A percentile compares a stretch with the other conserved stretches of the same genome.
Conservation (phyloP, 306 rosid species). For the Inga oerstediana region DNA sequence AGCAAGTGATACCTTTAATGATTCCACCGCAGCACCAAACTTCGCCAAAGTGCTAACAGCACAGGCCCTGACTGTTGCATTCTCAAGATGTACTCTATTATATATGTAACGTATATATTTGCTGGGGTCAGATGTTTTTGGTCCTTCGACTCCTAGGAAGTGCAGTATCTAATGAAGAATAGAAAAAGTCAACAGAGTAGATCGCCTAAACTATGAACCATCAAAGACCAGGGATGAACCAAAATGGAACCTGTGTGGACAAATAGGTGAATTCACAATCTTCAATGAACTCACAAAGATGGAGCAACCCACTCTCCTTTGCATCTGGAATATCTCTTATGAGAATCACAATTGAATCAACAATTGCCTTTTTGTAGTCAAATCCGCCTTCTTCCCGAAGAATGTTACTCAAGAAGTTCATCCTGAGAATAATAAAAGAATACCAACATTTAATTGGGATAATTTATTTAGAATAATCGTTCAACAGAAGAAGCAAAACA, state of each 20-base stretch:
- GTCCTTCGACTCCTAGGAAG: constrained; percentile 97
- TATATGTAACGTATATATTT: constrained; percentile 92
- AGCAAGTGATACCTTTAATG: constrained; percentile 61
- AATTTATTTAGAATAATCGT: constrained; percentile 5
- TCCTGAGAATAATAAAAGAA: constrained; percentile 51
- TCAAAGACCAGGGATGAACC: constrained; percentile 25
- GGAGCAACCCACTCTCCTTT: constrained; percentile 95
- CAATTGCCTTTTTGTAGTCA: constrained; percentile 97
- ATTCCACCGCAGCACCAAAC: constrained; percentile 93
- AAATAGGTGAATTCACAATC: constrained; percentile 99
- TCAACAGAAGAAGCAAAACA: constrained; percentile 14
- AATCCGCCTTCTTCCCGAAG: constrained; percentile 99
- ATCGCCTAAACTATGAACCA: constrained; percentile 12
- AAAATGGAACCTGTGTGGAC: constrained; percentile 82
- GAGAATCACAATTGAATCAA: constrained; percentile 95
- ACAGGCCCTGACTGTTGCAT: constrained; percentile 95
- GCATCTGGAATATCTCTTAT: constrained; percentile 97
- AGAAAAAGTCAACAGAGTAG: constrained; percentile 23
- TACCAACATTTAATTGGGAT: constrained; percentile 26
- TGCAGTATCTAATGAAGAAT: constrained; percentile 73
- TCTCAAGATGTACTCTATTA: constrained; percentile 98
- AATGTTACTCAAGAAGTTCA: constrained; percentile 98
- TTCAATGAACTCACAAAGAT: constrained; percentile 97
- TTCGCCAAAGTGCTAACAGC: constrained; percentile 98
- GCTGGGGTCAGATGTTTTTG: constrained; percentile 97